These are phyloP conservation scores for Thozetella sp. DNA, from an alignment of 495 filamentous ascomycete species.

Conservation along the genomic window DNA sequence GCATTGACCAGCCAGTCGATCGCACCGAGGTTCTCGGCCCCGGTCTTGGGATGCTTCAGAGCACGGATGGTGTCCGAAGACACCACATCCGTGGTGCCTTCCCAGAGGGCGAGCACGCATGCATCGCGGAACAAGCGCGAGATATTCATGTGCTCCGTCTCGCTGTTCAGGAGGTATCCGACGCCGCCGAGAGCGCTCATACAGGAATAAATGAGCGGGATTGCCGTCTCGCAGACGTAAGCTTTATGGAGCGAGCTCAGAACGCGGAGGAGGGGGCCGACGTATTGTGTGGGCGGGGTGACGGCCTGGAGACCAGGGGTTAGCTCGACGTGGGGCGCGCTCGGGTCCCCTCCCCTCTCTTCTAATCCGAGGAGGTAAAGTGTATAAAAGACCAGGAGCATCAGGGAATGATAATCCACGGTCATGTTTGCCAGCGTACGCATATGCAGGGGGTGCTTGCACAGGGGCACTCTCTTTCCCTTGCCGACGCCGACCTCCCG, in stretches of 20 bases:
- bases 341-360: constrained; percentile 9
- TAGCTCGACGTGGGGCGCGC: neutral
- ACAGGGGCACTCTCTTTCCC: constrained; percentile 37
- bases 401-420: constrained; percentile 50
- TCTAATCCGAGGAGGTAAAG: constrained; percentile 46
- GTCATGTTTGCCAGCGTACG: constrained; percentile 57
- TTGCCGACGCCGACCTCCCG: constrained; percentile 40
- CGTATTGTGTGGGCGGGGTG: constrained; percentile 7
- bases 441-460: constrained; percentile 60
- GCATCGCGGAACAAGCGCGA: constrained; percentile 67
- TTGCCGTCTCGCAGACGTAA: constrained; percentile 51
- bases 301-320: constrained; percentile 5
- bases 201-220: constrained; percentile 60
- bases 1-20: constrained; percentile 34
- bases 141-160: constrained; percentile 64
- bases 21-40: constrained; percentile 35
- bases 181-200: constrained; percentile 77
- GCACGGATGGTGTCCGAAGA: constrained; percentile 62
- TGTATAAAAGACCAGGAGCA: constrained; percentile 64
- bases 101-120: constrained; percentile 70
- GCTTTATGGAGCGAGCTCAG: constrained; percentile 71
- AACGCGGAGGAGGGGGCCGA: constrained; percentile 54
- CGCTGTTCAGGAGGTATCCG: constrained; percentile 67
- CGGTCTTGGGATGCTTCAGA: constrained; percentile 46
- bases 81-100: constrained; percentile 75